These are phyloP conservation scores for Prunus padus DNA, from an alignment of 306 rosid genomes.

Conservation along the genomic window DNA sequence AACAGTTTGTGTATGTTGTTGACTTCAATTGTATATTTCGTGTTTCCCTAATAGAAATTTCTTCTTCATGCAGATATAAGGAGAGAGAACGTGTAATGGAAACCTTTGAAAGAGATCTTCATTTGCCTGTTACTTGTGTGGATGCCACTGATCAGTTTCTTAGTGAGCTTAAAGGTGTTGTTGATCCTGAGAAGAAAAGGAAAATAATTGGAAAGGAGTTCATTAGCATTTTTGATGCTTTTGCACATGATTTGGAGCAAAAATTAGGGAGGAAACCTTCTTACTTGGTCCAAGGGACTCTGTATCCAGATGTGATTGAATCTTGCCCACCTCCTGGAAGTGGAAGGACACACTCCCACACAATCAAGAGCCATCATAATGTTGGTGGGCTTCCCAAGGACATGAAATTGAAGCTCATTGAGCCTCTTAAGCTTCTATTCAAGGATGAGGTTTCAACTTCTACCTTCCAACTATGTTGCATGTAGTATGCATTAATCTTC, in stretches of 20 bases:
- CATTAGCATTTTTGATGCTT: slow-evolving; percentile 74
- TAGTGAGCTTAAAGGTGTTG: slow-evolving; percentile 72
- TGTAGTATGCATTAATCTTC: neutral
- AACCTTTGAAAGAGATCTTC: slow-evolving; percentile 85
- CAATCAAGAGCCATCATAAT: slow-evolving; percentile 97
- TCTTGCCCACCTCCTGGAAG: slow-evolving; percentile 98
- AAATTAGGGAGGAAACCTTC: slow-evolving; percentile 57
- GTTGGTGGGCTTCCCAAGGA: slow-evolving; percentile 99
- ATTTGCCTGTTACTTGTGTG: slow-evolving; percentile 79
- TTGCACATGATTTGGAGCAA: slow-evolving; percentile 65
- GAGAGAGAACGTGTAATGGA: slow-evolving; percentile 89
- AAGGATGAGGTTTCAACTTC: slow-evolving; percentile 82
- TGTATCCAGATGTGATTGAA: slow-evolving; percentile 94
- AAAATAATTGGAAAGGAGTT: slow-evolving; percentile 93
- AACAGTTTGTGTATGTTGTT: neutral
- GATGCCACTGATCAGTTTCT: slow-evolving; percentile 76
- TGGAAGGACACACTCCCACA: slow-evolving; percentile 89
- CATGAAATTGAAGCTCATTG: slow-evolving; percentile 92
- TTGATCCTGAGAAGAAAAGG: slow-evolving; percentile 87
- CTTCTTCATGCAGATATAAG: slow-evolving; percentile 54
- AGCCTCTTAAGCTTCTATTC: slow-evolving; percentile 87
- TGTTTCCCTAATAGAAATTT: neutral
- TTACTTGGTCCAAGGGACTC: slow-evolving; percentile 87
- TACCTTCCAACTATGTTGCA: slow-evolving; percentile 9
- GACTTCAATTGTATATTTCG: neutral